Evolutionary conservation across 2,329 filamentous ascomycete genomes (phyloP), one percentile per base, ranked within the genome.

Genomic region (Ustilaginoidea virens): DNA sequence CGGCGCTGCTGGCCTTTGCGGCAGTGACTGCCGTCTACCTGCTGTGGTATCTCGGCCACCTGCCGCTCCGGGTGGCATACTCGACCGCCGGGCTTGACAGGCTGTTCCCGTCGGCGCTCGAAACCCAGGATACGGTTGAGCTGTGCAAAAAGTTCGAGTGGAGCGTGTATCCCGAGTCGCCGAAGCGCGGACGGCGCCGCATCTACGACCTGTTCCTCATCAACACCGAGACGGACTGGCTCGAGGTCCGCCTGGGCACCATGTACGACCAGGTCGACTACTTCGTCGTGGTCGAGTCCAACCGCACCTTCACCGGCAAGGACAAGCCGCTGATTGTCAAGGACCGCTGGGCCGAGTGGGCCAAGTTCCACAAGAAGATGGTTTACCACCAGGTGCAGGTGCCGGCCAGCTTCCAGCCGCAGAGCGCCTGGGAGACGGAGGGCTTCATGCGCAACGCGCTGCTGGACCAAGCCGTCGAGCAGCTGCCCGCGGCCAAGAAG

Each of bases 201-300:
- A 37, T 52, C 17, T 52, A 51, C 34, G 73, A 78, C 43, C 54
- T 78, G 2, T 57, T 74, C 40, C 63, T 75, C 56, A 49, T 76
- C 39, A 74, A 71, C 38, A 64, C 58, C 3, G 73, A 77, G 49
- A 55, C 77, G 9, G 72, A 77, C 49, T 73, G 69, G 60, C 57
- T 78, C 23, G 72, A 78, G 45, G 66, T 79, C 27, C 66, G 70
- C 8, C 54, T 78, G 3, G 59, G 69, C 40, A 66, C 66, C 3
- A 59, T 73, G 11, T 63, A 65, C 32, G 47, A 63, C 22, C 51
- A 63, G 23, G 69, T 77, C 34, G 72, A 78, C 50, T 74, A 74
- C 48, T 78, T 74, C 39, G 56, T 78, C 40, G 60, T 78, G 19
- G 60, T 76, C 28, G 73, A 78, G 50, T 61, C 65, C 1, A 45